These are phyloP conservation scores for Schrenkiella parvula DNA, from an alignment of 345 rosid species.

Conservation along the genomic window DNA sequence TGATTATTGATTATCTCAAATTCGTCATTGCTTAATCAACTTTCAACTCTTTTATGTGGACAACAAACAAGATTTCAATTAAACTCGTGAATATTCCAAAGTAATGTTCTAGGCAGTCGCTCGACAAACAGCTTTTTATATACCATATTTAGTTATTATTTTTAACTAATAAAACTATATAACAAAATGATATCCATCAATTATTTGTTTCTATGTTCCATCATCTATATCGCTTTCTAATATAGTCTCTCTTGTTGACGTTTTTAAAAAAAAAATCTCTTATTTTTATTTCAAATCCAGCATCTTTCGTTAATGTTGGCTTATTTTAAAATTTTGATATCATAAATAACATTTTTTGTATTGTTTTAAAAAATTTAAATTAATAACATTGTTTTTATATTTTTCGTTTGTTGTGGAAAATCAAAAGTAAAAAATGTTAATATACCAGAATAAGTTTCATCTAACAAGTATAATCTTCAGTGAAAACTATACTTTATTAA, in stretches of 20 bases:
- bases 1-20: slow-evolving; percentile 5
- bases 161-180: background rate
- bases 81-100: slow-evolving; percentile 36
- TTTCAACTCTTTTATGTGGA: slow-evolving; percentile 28
- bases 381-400: too few relatives aligned
- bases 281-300: background rate
- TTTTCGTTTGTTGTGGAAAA: too few relatives aligned
- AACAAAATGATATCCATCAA: background rate
- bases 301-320: background rate
- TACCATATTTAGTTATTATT: background rate
- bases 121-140: background rate
- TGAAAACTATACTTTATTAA: background rate
- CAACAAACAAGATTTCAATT: background rate
- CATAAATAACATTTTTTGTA: too few relatives aligned
- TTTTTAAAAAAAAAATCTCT: background rate
- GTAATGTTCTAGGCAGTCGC: slow-evolving; percentile 17
- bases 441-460: background rate
- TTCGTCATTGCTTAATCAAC: slow-evolving; percentile 4
- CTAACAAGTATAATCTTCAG: background rate
- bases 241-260: background rate
- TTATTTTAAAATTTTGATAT: too few relatives aligned
- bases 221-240: background rate
- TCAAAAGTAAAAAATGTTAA: background rate
- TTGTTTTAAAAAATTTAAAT: too few relatives aligned
- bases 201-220: background rate